phyloP scores from a whole-genome alignment of 2,329 filamentous ascomycete genomes.

The Fusarium pilosicola region DNA sequence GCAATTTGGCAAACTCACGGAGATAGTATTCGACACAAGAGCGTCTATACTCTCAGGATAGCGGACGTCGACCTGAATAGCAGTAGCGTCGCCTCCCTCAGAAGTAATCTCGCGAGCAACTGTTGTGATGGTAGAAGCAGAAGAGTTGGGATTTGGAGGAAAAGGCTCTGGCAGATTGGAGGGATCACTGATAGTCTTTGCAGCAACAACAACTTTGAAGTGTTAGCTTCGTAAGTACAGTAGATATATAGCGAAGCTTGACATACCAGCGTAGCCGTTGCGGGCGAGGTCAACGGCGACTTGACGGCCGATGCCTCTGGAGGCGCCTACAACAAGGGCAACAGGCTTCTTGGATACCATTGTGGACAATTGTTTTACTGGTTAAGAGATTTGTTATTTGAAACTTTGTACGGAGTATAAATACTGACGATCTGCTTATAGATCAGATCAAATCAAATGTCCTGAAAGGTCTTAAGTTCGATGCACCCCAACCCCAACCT shows the following conservation, averaged over 20 bases:
- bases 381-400: not conserved
- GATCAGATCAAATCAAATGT: not conserved
- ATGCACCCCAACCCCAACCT: not conserved
- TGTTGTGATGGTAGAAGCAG: constrained; percentile 80
- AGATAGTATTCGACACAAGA: constrained; percentile 69
- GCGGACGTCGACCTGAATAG: constrained; percentile 77
- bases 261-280: constrained; percentile 74
- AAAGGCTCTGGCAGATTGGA: constrained; percentile 63
- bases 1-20: constrained; percentile 14
- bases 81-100: constrained; percentile 70
- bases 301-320: constrained; percentile 82
- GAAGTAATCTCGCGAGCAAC: constrained; percentile 78
- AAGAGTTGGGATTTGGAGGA: constrained; percentile 80
- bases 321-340: constrained; percentile 79
- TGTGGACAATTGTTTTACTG: not conserved
- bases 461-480: not conserved
- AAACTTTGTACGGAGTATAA: not conserved
- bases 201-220: constrained; percentile 72
- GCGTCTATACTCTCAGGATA: constrained; percentile 67
- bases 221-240: not conserved
- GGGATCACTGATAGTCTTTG: constrained; percentile 77
- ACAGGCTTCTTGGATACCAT: constrained; percentile 59
- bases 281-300: constrained; percentile 80
- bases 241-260: not conserved
- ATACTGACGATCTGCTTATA: not conserved